phyloP scores from a whole-genome alignment of 1,284 basidiomycete species.

The Sanghuangporus sanghuang region DNA sequence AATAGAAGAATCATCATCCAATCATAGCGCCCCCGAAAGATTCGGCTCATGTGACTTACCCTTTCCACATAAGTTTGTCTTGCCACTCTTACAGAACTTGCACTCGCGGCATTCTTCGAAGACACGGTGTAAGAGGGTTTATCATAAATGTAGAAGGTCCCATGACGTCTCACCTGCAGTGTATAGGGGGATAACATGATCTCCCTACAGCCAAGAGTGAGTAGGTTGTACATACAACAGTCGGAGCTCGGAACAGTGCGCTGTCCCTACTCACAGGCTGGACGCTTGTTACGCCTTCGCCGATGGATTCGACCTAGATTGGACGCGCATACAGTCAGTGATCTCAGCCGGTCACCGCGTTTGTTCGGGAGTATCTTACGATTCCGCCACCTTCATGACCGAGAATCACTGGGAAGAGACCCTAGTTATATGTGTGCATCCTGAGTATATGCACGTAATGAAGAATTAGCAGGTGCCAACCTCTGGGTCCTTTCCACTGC shows the following conservation, averaged over 20 bases:
- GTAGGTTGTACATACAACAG: neutral
- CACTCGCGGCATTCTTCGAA: conserved; percentile 84
- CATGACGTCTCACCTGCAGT: conserved; percentile 62
- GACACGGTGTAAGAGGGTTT: conserved; percentile 6
- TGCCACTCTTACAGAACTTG: conserved; percentile 98
- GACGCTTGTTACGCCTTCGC: conserved; percentile 88
- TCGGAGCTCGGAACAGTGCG: conserved; percentile 8
- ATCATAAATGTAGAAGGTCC: neutral
- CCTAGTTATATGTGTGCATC: conserved; percentile 38
- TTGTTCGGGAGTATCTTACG: conserved; percentile 38
- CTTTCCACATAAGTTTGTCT: conserved; percentile 93
- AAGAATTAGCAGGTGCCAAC: conserved; percentile 30
- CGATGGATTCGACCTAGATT: conserved; percentile 84
- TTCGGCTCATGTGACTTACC: conserved; percentile 38
- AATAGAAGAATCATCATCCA: neutral
- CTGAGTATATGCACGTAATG: neutral
- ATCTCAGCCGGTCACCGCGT: conserved; percentile 22
- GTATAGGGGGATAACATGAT: conserved; percentile 93
- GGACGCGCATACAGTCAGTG: conserved; percentile 18
- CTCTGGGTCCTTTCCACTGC: conserved; percentile 95
- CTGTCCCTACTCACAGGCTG: conserved; percentile 42
- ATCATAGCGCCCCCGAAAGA: neutral
- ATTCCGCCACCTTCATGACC: conserved; percentile 89
- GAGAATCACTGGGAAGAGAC: conserved; percentile 91
- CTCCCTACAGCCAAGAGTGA: conserved; percentile 45